Evolutionary conservation across 768 basidiomycete species (phyloP).

Genomic region (Amanita molliuscula): DNA sequence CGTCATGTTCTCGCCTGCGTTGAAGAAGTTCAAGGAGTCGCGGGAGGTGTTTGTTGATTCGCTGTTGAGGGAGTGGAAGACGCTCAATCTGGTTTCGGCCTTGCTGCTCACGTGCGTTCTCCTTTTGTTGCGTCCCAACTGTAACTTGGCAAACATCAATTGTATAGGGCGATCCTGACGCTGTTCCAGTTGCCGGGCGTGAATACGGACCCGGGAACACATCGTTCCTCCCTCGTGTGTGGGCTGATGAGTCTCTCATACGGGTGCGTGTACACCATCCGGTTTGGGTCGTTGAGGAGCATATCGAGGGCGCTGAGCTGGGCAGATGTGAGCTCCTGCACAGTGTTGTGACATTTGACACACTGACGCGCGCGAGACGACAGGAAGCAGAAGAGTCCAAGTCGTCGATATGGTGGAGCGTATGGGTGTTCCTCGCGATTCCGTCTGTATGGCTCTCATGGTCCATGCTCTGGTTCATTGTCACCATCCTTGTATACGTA

Average conservation of each 20-base stretch:
- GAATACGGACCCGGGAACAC: conserved; percentile 43
- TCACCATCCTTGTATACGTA: conserved; percentile 55
- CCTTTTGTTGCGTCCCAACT: no score
- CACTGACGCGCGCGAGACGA: neutral
- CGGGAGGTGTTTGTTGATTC: conserved; percentile 22
- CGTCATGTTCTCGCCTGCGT: conserved; percentile 46
- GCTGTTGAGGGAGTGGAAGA: conserved; percentile 24
- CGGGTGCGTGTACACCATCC: conserved; percentile 55
- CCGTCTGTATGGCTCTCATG: conserved; percentile 67
- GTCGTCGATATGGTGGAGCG: conserved; percentile 25
- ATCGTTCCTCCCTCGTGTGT: conserved; percentile 44
- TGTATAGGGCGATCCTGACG: conserved; percentile 22
- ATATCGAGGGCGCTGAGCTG: conserved; percentile 54
- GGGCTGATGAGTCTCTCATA: conserved; percentile 53
- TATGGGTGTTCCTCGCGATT: conserved; percentile 29
- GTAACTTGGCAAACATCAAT: no score
- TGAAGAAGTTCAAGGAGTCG: conserved; percentile 24
- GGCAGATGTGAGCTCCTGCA: conserved; percentile 42
- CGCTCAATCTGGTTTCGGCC: conserved; percentile 23
- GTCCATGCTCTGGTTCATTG: conserved; percentile 61
- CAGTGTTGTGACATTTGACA: neutral
- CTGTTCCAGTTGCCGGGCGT: conserved; percentile 28
- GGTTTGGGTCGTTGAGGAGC: conserved; percentile 56
- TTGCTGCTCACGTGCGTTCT: conserved; percentile 18
- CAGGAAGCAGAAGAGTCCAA: conserved; percentile 46